Evolutionary conservation across 495 filamentous ascomycete genomes (phyloP).

Genomic region (Aspergillus incahuasiensis): DNA sequence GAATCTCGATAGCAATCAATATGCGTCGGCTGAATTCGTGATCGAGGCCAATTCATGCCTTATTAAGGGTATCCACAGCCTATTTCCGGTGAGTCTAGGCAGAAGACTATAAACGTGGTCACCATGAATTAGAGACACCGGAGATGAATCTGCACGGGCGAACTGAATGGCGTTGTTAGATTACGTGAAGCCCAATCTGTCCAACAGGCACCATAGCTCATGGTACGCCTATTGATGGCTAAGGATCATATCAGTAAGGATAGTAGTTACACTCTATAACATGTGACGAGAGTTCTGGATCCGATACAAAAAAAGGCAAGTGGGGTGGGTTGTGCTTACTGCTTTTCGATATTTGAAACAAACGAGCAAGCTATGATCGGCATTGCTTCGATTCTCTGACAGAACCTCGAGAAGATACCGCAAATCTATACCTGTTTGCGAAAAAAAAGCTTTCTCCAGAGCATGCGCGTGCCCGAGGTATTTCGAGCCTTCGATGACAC

Average conservation of each 20-base stretch:
- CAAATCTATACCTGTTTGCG: constrained; percentile 16
- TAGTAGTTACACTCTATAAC: too few relatives aligned
- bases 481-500: neutral
- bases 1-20: neutral
- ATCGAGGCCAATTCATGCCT: neutral
- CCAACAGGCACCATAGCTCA: neutral
- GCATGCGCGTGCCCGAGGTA: neutral
- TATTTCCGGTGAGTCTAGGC: neutral
- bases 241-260: neutral
- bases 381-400: neutral
- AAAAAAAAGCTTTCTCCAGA: too few relatives aligned
- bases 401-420: neutral
- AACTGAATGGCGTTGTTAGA: neutral
- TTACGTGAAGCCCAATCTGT: neutral
- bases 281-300: neutral
- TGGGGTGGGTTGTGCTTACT: neutral
- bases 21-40: neutral
- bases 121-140: neutral
- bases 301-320: neutral
- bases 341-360: neutral
- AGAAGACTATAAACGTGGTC: neutral
- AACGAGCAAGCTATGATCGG: neutral
- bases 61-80: neutral
- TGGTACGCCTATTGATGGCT: neutral
- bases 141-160: neutral